Evolutionary conservation across 2,329 filamentous ascomycete species (phyloP), one percentile per base, ranked within the genome.

Genomic region (Aureobasidium sp.): DNA sequence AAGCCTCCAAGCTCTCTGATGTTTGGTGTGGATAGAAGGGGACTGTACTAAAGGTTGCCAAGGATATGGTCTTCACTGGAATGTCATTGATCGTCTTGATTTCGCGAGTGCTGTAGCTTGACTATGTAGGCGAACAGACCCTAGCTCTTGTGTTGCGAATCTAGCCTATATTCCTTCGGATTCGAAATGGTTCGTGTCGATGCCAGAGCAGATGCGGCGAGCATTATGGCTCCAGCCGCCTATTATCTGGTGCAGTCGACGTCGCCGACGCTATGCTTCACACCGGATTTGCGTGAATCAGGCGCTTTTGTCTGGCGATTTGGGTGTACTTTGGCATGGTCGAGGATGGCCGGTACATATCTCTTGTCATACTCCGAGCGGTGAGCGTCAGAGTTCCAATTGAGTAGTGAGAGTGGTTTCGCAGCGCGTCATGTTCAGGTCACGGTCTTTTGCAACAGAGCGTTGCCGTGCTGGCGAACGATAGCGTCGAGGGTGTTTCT

Each of bases 401-500:
- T 29, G 1, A 5, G 17, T 17, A 15, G 24, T 32, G 15, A 26
- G 12, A 48, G 2, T 27, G 6, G 13, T 26, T 6, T 27, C 2
- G 46, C 46, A n/a, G 26, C 29, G 24, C 24, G 4, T 17, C 17
- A 17, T 13, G 4, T 15, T 48, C 43, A 62, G 13, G 60, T 56
- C 6, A 62, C 43, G 2, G 60, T 55, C 50, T 65, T 66, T 47
- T 78, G 77, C 15, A 90, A 73, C 77, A 90, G 84, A 71, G 80
- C 81, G 63, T 76, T 79, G 3, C 89, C 89, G 73, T 87, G 87
- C 48, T 84, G 84, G 71, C 87, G 85, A 50, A 97, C 87, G 15
- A 95, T 87, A 7, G 81, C 80, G 73, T 97, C 92, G 69, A 99
- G 72, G 55, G 96, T 88, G 67, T 85, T 82, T 66, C 90, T 83